Percentiles rank a stretch among this genome's conserved stretches.
Conservation (phyloP, 108 stramenopile genomes). For the Fragilariopsis cylindrus region DNA sequence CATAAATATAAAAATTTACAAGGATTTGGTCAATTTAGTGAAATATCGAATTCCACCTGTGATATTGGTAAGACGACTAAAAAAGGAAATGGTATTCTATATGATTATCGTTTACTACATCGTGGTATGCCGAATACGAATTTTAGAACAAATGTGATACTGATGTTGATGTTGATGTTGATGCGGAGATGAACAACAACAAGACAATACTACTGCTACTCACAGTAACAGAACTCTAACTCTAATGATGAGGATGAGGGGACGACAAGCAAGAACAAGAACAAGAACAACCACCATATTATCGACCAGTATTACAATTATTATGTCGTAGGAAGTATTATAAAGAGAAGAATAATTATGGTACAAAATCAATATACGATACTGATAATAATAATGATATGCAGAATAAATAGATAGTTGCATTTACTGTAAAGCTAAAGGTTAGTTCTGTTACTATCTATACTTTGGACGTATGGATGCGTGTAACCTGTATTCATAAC, state of each 20-base stretch:
- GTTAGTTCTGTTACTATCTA: too few relatives aligned
- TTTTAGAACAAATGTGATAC: too few relatives aligned
- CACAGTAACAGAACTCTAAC: neutral
- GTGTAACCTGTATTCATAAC: too few relatives aligned
- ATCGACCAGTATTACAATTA: slow-evolving; percentile 52
- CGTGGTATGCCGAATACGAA: slow-evolving; percentile 49
- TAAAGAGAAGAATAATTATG: slow-evolving; percentile 49
- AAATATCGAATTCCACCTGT: slow-evolving; percentile 39
- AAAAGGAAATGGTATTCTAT: slow-evolving; percentile 54
- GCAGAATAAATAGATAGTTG: too few relatives aligned
- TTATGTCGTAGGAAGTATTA: slow-evolving; percentile 54
- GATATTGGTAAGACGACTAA: slow-evolving; percentile 31
- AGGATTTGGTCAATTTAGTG: slow-evolving; percentile 57
- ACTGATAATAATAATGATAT: too few relatives aligned
- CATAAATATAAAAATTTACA: slow-evolving; percentile 45
- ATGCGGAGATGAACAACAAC: neutral
- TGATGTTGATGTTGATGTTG: too few relatives aligned
- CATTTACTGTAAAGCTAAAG: too few relatives aligned
- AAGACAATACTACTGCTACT: too few relatives aligned
- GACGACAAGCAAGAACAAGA: neutral
- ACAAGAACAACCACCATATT: neutral
- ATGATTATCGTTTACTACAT: slow-evolving; percentile 68
- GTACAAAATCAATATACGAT: slow-evolving; percentile 27
- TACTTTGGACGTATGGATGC: too few relatives aligned
- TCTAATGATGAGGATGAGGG: neutral